Base-by-base conservation (phyloP, 345 rosid genomes). In the Rubroshorea leprosula region DNA sequence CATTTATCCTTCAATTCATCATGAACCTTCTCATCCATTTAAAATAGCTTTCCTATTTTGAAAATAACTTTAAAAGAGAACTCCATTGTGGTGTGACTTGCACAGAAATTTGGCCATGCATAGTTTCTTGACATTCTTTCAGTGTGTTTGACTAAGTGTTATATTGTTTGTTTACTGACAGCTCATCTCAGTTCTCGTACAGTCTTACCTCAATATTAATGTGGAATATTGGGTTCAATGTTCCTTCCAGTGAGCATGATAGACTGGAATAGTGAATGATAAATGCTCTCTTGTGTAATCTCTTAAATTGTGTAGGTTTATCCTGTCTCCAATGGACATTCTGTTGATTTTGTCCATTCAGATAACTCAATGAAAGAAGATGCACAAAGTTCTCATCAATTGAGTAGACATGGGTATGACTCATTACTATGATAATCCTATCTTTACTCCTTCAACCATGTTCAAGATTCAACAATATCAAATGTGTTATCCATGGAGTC, bases 291-390 rank as follows among this genome's bases (percentile, higher is more conserved):
- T 18, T 56, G 53, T 31, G 35, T 8, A 19, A 29, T 35, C 17
- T 16, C 44, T 29, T 53, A 14, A 57, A 21, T 38, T 18, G 31
- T 68, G 31, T 66, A 93, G 99, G 90, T 93, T 63, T 73, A 63
- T 76, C 82, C 97, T 49, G 68, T 62, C 19, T 24, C 58, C 13
- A 68, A 66, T 74, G 86, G 83, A 9, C 66, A 71, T 53, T 62
- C 71, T 53, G 41, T 23, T 65, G 92, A 83, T 61, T 21, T 74
- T 58, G 75, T 55, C 46, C 65, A 68, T 73, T 68, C 73, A 4
- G 93, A 86, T 68, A 61, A 74, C 67, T 68, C 87, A 21, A 68
- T 79, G 66, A 78, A 61, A 68, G 97, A 82, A 71, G 97, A 87
- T 77, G 94, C 90, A 38, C 82, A 91, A 57, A 82, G 90, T 80